Evolutionary conservation across 495 filamentous ascomycete species (phyloP).

Genomic region (Choiromyces venosus): DNA sequence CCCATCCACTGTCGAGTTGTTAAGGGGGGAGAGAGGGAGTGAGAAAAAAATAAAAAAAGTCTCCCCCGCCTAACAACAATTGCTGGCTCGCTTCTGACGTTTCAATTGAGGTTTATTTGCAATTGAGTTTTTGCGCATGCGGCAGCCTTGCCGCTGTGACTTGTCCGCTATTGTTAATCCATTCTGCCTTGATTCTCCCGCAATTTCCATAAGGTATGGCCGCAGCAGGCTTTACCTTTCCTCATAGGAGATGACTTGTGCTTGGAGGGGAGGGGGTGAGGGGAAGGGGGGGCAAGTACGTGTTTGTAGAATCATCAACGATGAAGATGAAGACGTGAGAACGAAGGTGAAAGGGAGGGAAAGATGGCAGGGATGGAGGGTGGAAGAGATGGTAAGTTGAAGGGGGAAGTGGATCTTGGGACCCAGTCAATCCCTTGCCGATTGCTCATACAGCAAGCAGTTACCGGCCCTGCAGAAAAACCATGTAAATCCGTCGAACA

Average conservation of each 20-base stretch:
- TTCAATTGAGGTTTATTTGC: slow-evolving; percentile 41
- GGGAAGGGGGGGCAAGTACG: slow-evolving; percentile 25
- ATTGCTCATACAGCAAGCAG: slow-evolving; percentile 33
- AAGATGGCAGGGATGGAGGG: slow-evolving; percentile 6
- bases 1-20: slow-evolving; percentile 28
- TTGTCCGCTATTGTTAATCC: slow-evolving; percentile 10
- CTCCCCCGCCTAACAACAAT: slow-evolving; percentile 24
- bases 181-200: slow-evolving; percentile 37
- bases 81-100: slow-evolving; percentile 39
- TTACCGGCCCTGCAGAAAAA: slow-evolving; percentile 37
- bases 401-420: slow-evolving; percentile 35
- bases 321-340: background rate
- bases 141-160: slow-evolving; percentile 37
- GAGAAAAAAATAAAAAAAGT: slow-evolving; percentile 7
- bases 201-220: slow-evolving; percentile 18
- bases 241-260: slow-evolving; percentile 23
- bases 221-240: slow-evolving; percentile 15
- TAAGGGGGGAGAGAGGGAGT: background rate
- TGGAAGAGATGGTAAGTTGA: slow-evolving; percentile 20
- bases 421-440: slow-evolving; percentile 35
- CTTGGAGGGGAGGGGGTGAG: slow-evolving; percentile 6
- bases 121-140: slow-evolving; percentile 36
- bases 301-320: slow-evolving; percentile 23
- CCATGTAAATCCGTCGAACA: slow-evolving; percentile 31
- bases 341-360: background rate